Evolutionary conservation across 2,329 filamentous ascomycete species (phyloP).

Genomic region (Ophiostoma sp.): DNA sequence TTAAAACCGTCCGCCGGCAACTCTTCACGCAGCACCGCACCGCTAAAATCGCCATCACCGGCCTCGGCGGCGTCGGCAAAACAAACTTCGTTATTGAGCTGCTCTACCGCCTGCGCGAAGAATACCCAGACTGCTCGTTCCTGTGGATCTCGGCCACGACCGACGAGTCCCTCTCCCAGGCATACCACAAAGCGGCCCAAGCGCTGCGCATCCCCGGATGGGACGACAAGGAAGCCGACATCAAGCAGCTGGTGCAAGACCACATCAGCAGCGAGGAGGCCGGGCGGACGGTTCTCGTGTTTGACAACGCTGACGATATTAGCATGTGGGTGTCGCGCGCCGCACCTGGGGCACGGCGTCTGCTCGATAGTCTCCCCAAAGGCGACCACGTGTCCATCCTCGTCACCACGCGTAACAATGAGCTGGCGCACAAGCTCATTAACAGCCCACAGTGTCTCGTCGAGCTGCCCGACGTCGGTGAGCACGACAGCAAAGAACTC

Average conservation of each 20-base stretch:
- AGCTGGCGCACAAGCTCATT: background rate
- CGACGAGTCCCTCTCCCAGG: constrained; percentile 37
- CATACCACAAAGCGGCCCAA: constrained; percentile 39
- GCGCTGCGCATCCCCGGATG: constrained; percentile 35
- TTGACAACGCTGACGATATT: constrained; percentile 49
- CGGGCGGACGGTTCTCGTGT: constrained; percentile 44
- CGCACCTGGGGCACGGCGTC: background rate
- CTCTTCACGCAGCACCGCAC: constrained; percentile 32
- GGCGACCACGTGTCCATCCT: background rate
- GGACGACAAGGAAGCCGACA: constrained; percentile 39
- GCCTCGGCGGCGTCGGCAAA: constrained; percentile 42
- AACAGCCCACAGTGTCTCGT: constrained; percentile 15
- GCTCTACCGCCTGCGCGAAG: constrained; percentile 35
- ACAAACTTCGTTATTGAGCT: constrained; percentile 43
- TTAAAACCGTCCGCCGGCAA: constrained; percentile 28
- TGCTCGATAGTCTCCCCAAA: background rate
- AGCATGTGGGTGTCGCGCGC: constrained; percentile 31
- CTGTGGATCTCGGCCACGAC: constrained; percentile 43
- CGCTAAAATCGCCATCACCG: constrained; percentile 34
- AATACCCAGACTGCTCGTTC: constrained; percentile 39
- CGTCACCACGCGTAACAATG: background rate
- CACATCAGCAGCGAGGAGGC: constrained; percentile 34
- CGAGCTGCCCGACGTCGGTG: background rate
- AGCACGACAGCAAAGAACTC: constrained; percentile 27
- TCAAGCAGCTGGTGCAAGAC: constrained; percentile 40